Percentiles rank a stretch among this genome's conserved stretches.
Evolutionary conservation across 441 rosid species (phyloP).

Genomic region (Populus hybrid): DNA sequence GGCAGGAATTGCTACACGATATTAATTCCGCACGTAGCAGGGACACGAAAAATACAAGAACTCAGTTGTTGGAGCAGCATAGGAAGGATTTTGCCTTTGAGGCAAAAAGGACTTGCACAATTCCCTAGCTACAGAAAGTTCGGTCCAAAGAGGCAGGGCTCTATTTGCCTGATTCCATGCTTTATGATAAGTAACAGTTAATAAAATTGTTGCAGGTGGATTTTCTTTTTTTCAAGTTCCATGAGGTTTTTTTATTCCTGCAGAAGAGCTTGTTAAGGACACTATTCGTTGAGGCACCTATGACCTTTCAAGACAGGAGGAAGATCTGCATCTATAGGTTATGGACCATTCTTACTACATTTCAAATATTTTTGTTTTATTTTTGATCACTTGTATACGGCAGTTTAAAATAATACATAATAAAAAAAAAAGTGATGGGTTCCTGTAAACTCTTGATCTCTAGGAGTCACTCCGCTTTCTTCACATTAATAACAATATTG

Average conservation of each 20-base stretch:
- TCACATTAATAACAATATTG: too few species aligned
- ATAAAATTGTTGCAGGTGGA: slow-evolving; percentile 86
- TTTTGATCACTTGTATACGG: background rate
- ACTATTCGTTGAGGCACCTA: slow-evolving; percentile 78
- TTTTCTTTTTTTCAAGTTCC: slow-evolving; percentile 95
- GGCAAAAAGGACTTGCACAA: slow-evolving; percentile 87
- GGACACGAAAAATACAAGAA: slow-evolving; percentile 87
- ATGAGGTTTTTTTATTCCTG: slow-evolving; percentile 89
- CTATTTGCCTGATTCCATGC: slow-evolving; percentile 98
- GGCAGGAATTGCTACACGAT: slow-evolving; percentile 91
- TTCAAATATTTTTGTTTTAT: background rate
- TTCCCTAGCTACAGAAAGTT: slow-evolving; percentile 94
- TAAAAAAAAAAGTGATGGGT: background rate
- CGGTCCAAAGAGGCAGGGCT: slow-evolving; percentile 95
- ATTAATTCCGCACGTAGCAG: slow-evolving; percentile 83
- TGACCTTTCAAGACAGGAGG: slow-evolving; percentile 92
- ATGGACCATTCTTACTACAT: background rate
- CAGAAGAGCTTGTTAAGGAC: slow-evolving; percentile 90
- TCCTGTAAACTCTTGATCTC: background rate
- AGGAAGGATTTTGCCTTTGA: slow-evolving; percentile 85
- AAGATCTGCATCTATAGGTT: slow-evolving; percentile 99
- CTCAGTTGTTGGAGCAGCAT: slow-evolving; percentile 90
- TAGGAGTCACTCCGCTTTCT: too few species aligned
- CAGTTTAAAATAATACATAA: background rate
- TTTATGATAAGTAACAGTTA: slow-evolving; percentile 70